A percentile compares a stretch with the other conserved stretches of the same genome.
Evolutionary conservation across 306 rosid genomes (phyloP).

Genomic region (Comarum palustre): DNA sequence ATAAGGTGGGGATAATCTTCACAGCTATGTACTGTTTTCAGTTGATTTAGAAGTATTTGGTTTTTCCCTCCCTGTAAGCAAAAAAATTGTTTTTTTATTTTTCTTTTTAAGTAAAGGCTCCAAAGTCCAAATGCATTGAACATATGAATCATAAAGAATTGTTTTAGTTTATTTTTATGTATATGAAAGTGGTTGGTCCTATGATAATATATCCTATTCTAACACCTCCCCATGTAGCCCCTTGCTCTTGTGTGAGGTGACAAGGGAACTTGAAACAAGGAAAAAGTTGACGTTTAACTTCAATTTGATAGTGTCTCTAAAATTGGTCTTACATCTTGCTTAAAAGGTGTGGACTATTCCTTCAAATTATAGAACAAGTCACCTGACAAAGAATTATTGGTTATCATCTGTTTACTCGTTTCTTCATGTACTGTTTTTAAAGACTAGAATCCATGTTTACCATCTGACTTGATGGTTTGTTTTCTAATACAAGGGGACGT

Average conservation of each 20-base stretch:
- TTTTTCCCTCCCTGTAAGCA: not conserved
- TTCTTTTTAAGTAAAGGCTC: not conserved
- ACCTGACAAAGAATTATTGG: not conserved
- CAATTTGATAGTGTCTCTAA: not conserved
- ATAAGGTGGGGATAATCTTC: not conserved
- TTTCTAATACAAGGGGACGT: not conserved
- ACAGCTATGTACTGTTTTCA: not conserved
- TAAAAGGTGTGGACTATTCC: not conserved
- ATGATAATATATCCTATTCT: not conserved
- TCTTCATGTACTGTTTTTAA: not conserved
- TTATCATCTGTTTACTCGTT: no score
- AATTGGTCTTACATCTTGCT: not conserved
- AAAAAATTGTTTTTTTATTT: not conserved
- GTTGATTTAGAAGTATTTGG: not conserved
- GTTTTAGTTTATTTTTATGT: not conserved
- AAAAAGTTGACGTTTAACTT: not conserved
- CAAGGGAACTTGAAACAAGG: not conserved
- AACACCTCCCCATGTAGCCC: no score
- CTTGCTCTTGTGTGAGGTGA: no score
- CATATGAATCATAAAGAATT: not conserved
- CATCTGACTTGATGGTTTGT: conserved; percentile 3
- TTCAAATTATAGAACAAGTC: not conserved
- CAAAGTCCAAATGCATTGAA: not conserved
- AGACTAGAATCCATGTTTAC: not conserved
- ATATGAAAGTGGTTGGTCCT: not conserved